Conservation (phyloP, 805 yeast genomes). For the Sungouiozyma intestinalis region DNA sequence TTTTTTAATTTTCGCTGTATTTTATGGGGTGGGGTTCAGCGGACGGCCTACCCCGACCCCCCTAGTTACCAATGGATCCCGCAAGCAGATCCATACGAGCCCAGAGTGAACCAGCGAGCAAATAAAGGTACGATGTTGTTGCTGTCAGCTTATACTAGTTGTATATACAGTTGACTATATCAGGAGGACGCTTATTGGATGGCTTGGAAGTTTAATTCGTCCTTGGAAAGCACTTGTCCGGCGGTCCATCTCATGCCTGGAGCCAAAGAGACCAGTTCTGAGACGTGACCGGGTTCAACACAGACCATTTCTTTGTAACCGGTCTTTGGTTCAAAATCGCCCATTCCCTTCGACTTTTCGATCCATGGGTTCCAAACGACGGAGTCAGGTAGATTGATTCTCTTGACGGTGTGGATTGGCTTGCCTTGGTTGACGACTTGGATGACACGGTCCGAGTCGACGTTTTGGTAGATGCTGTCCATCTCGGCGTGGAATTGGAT, state of each 20-base stretch:
- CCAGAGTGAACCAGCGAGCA: no score
- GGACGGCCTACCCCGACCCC: no score
- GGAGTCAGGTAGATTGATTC: conserved; percentile 51
- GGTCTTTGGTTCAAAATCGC: conserved; percentile 75
- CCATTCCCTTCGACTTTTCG: conserved; percentile 70
- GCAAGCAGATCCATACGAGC: no score
- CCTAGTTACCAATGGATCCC: no score
- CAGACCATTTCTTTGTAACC: conserved; percentile 88
- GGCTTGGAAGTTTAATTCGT: conserved; percentile 52
- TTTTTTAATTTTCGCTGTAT: no score
- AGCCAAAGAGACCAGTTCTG: conserved; percentile 47
- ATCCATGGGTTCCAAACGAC: conserved; percentile 99
- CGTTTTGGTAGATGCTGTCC: conserved; percentile 71
- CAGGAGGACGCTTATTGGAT: conserved; percentile 11
- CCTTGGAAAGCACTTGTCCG: conserved; percentile 47
- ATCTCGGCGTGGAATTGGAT: conserved; percentile 65
- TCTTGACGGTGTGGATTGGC: conserved; percentile 56
- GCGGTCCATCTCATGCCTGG: conserved; percentile 76
- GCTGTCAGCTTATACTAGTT: no score
- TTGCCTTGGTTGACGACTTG: conserved; percentile 65
- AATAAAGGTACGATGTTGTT: no score
- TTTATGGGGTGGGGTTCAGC: no score
- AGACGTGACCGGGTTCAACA: conserved; percentile 87
- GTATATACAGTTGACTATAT: background rate
- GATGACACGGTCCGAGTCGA: conserved; percentile 42